Evolutionary conservation across 352 stramenopile genomes (phyloP).

Genomic region (Pythium rhizo-oryzae): DNA sequence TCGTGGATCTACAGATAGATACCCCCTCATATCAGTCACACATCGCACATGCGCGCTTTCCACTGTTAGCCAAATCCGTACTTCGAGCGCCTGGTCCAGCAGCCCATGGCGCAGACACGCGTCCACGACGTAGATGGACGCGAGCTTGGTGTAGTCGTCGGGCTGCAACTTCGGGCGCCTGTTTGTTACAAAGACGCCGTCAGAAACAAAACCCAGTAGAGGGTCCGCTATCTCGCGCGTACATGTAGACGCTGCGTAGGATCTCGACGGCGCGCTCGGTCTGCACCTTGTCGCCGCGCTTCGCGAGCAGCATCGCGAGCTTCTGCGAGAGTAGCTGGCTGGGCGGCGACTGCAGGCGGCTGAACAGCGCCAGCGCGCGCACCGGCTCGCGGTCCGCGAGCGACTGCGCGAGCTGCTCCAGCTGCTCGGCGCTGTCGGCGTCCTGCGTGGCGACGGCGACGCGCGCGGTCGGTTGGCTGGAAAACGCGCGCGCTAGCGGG

Average conservation of each 20-base stretch:
- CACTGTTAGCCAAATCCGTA: conserved; percentile 10
- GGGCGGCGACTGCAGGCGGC: conserved; percentile 27
- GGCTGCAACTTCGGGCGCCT: conserved; percentile 26
- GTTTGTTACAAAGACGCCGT: no score
- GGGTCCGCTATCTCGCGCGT: no score
- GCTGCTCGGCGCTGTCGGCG: neutral
- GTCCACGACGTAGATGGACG: conserved; percentile 42
- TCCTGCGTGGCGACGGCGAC: neutral
- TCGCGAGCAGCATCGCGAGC: conserved; percentile 37
- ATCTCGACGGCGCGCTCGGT: conserved; percentile 32
- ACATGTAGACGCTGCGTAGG: conserved; percentile 34
- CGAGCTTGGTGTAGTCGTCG: conserved; percentile 39
- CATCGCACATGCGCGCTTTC: neutral
- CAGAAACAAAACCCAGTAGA: no score
- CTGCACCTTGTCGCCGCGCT: conserved; percentile 24
- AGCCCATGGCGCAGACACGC: conserved; percentile 38
- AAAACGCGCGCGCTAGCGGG: neutral
- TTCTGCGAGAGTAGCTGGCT: conserved; percentile 32
- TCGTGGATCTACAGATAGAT: conserved; percentile 28
- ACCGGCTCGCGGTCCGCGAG: conserved; percentile 23
- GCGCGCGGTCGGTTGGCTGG: conserved; percentile 2
- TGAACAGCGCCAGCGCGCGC: conserved; percentile 30
- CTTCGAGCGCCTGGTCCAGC: conserved; percentile 31
- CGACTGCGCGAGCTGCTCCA: conserved; percentile 16
- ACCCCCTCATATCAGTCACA: neutral